Conservation (phyloP, 352 stramenopile species). For the Phytophthora quininea region DNA sequence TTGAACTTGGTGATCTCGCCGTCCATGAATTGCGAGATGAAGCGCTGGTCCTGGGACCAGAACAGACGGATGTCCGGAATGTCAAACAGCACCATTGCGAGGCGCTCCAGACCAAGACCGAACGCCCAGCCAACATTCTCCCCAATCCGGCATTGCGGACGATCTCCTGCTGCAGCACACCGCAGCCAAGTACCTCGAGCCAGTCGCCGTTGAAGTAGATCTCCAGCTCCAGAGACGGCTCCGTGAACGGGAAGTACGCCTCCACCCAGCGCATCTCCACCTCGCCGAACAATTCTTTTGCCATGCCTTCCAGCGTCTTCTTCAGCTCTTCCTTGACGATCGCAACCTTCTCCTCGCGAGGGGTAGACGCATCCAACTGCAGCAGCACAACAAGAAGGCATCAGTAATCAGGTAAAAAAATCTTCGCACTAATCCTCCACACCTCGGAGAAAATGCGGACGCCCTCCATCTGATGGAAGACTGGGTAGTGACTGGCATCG, state of each 20-base stretch:
- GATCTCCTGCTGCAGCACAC: conserved; percentile 96
- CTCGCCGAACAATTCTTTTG: conserved; percentile 89
- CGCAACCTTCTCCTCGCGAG: conserved; percentile 74
- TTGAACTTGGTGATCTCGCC: conserved; percentile 97
- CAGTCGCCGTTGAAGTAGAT: conserved; percentile 98
- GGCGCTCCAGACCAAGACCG: conserved; percentile 97
- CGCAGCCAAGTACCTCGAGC: conserved; percentile 99
- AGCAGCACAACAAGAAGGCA: conserved; percentile 1
- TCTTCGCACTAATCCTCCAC: background rate
- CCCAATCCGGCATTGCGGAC: conserved; percentile 86
- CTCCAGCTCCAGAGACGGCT: conserved; percentile 98
- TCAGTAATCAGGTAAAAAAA: background rate
- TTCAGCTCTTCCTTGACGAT: conserved; percentile 95
- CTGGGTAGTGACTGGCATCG: conserved; percentile 98
- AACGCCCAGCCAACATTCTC: conserved; percentile 97
- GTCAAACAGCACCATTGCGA: conserved; percentile 99
- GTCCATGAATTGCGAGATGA: conserved; percentile 93
- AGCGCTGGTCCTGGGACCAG: conserved; percentile 96
- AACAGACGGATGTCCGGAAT: conserved; percentile 99
- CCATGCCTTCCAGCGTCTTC: conserved; percentile 94
- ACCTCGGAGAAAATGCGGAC: conserved; percentile 95
- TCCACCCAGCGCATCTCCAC: conserved; percentile 98
- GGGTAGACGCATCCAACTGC: conserved; percentile 51
- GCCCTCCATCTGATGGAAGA: conserved; percentile 99
- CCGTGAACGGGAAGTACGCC: conserved; percentile 99